Base-by-base conservation (phyloP, 495 filamentous ascomycete genomes). In the Tuber aestivum region DNA sequence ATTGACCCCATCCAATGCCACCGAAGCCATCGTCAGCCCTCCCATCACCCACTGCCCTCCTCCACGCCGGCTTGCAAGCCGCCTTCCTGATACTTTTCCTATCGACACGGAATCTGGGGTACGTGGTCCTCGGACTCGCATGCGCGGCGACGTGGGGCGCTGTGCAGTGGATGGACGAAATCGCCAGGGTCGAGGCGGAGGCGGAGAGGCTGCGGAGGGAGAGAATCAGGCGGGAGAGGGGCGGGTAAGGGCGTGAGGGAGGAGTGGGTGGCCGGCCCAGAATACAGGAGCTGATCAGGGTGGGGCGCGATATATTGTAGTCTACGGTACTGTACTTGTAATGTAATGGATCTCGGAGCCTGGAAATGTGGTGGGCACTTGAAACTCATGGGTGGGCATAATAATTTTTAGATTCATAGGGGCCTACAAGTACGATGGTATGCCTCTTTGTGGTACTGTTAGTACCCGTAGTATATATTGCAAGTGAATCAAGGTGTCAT, bases 111-210 rank as follows among this genome's bases (percentile, higher is more conserved):
- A 95, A 92, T 85, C 87, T 95, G 56, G 94, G 97, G 86, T 97
- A 97, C 80, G 79, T 93, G 69, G 86, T 92, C 71, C 87, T 98
- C 12, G 95, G 92, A 14, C 82, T 89, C 71, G 84, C 97, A 14
- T 92, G 89, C 48, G 93, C 85, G 2, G 92, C 92, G 0, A 87
- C 97, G n/a, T 99, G 95, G 95, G 93, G 88, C 84, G 89, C 91
- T 23, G 95, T 97, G 84, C 97, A 97, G 86, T 99, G 95, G 95
- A 86, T 97, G 61, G 87, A 86, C 70, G 84, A 84, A 21, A 90
- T 90, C 61, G 89, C 93, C 78, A 86, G 83, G 40, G 87, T 94
- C 81, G 90, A 91, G 79, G 87, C 88, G 72, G 87, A 88, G 74
- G 89, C 89, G 79, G 85, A 86, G 84, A 87, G 84, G 82, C 83